Evolutionary conservation across 495 filamentous ascomycete species (phyloP).

Genomic region (Penicillium samsonianum): DNA sequence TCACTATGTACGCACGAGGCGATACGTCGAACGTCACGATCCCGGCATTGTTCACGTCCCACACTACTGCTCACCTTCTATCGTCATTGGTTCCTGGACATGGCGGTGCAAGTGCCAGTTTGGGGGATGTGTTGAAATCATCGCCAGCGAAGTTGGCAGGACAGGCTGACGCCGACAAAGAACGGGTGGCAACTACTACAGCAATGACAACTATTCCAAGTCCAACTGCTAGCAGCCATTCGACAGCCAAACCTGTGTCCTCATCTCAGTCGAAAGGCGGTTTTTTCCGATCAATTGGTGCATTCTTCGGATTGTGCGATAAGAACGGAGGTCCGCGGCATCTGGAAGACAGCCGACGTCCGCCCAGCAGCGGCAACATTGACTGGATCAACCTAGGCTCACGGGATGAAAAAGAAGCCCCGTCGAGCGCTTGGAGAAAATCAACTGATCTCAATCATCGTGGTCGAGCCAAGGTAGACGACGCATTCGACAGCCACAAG

Average conservation of each 20-base stretch:
- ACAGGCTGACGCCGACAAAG: conserved; percentile 25
- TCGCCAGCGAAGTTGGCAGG: conserved; percentile 26
- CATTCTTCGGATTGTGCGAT: conserved; percentile 54
- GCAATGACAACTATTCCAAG: conserved; percentile 23
- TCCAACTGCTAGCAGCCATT: conserved; percentile 30
- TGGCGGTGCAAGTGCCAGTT: conserved; percentile 54
- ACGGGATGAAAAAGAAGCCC: conserved; percentile 58
- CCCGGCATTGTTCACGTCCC: conserved; percentile 89
- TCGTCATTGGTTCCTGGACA: conserved; percentile 83
- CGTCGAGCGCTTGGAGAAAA: conserved; percentile 19
- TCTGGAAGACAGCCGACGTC: conserved; percentile 61
- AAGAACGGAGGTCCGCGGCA: conserved; percentile 26
- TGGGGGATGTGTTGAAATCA: conserved; percentile 47
- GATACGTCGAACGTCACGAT: conserved; percentile 95
- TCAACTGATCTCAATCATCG: conserved; percentile 13
- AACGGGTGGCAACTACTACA: conserved; percentile 27
- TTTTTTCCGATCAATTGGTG: conserved; percentile 53
- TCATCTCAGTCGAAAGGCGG: conserved; percentile 47
- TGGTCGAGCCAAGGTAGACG: conserved; percentile 17
- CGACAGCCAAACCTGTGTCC: conserved; percentile 20
- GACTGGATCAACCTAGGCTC: conserved; percentile 75
- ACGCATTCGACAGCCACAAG: conserved; percentile 21
- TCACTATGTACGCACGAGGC: conserved; percentile 96
- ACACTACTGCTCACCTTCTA: conserved; percentile 90
- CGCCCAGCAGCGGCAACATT: conserved; percentile 79